These are phyloP conservation scores for Escallonia herrerae DNA, from an alignment of 129 eudicot genomes.

Conservation along the genomic window DNA sequence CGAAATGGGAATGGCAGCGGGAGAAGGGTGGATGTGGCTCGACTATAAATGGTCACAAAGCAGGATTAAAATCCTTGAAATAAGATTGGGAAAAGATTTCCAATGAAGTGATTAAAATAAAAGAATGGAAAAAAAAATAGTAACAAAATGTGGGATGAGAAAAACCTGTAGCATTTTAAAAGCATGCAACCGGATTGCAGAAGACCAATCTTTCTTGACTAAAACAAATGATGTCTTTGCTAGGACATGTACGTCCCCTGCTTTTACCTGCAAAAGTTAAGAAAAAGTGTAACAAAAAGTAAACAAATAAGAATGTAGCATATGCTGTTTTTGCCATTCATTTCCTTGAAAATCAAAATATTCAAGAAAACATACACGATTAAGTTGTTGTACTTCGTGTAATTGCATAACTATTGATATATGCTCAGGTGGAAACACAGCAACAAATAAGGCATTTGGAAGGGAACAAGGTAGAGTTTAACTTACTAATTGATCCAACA, in stretches of 20 bases:
- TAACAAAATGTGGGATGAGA: conserved; percentile 2
- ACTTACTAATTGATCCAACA: too few relatives aligned
- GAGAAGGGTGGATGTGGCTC: background rate
- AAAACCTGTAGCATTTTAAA: conserved; percentile 87
- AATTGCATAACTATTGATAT: too few relatives aligned
- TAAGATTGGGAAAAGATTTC: background rate
- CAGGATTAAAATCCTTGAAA: background rate
- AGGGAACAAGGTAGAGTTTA: too few relatives aligned
- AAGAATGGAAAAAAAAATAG: background rate
- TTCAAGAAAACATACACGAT: background rate
- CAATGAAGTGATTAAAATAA: too few relatives aligned
- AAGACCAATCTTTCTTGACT: conserved; percentile 88
- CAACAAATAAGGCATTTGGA: too few relatives aligned
- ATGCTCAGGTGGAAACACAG: too few relatives aligned
- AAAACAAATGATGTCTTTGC: conserved; percentile 71
- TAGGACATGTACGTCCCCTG: conserved; percentile 87
- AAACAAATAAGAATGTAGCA: background rate
- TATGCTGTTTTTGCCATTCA: background rate
- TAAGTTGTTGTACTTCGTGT: too few relatives aligned
- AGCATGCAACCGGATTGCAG: conserved; percentile 92
- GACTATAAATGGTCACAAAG: background rate
- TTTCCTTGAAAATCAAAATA: background rate
- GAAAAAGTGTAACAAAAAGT: background rate
- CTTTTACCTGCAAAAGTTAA: conserved; percentile 58
- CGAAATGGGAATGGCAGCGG: background rate